A percentile compares a stretch with the other conserved stretches of the same genome.
Evolutionary conservation across 2,329 filamentous ascomycete species (phyloP).

Genomic region (Rhytidhysteron rufulum): DNA sequence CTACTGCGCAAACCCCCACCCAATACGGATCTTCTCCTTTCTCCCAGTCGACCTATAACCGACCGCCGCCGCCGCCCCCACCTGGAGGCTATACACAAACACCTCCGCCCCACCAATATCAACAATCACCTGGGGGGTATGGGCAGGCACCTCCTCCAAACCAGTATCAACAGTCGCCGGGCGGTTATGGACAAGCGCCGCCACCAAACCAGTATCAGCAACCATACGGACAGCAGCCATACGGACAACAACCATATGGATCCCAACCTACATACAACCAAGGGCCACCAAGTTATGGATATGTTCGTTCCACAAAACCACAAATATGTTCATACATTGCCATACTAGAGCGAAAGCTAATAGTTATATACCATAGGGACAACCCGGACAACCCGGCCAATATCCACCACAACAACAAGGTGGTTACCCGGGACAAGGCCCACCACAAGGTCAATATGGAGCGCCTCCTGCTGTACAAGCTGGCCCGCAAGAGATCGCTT

Average conservation of each 20-base stretch:
- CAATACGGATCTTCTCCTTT: constrained; percentile 38
- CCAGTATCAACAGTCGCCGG: constrained; percentile 20
- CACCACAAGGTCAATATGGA: constrained; percentile 34
- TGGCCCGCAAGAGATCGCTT: constrained; percentile 48
- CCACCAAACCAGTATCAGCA: constrained; percentile 21
- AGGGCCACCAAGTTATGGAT: constrained; percentile 13
- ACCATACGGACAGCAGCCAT: too few relatives aligned
- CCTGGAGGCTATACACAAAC: constrained; percentile 16
- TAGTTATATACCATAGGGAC: constrained; percentile 12
- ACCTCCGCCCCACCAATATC: constrained; percentile 21
- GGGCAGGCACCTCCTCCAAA: constrained; percentile 23
- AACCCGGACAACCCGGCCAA: constrained; percentile 24
- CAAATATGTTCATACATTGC: too few relatives aligned
- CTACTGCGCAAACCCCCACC: constrained; percentile 35
- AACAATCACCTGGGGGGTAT: constrained; percentile 20
- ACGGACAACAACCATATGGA: constrained; percentile 26
- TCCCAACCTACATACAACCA: constrained; percentile 23
- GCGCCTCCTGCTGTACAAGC: constrained; percentile 32
- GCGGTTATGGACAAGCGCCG: constrained; percentile 23
- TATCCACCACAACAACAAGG: constrained; percentile 37
- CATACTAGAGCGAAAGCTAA: constrained; percentile 8
- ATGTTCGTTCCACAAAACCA: constrained; percentile 23
- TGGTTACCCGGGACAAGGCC: constrained; percentile 23
- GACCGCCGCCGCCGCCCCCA: constrained; percentile 28
- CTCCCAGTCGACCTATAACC: constrained; percentile 31